Percentiles rank a stretch among this genome's conserved stretches.
Evolutionary conservation across 495 filamentous ascomycete genomes (phyloP).

Genomic region (Cryomyces minteri): DNA sequence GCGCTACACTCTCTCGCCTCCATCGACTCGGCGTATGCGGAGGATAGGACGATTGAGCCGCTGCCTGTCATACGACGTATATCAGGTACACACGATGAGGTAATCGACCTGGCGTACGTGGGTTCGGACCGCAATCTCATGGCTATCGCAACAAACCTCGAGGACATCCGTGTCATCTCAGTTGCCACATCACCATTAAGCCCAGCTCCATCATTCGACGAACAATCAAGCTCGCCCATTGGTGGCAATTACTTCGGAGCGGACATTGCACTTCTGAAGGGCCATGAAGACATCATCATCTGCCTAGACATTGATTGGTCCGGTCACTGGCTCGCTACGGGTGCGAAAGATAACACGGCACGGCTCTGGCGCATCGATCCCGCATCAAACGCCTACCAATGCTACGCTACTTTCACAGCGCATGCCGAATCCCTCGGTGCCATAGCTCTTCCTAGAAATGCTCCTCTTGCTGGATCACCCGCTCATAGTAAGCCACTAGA

Average conservation of each 20-base stretch:
- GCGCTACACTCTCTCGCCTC: conserved; percentile 45
- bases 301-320: conserved; percentile 91
- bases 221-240: not conserved
- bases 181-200: conserved; percentile 17
- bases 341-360: conserved; percentile 90
- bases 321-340: conserved; percentile 88
- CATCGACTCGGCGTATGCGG: not conserved
- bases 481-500: conserved; percentile 48
- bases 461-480: conserved; percentile 43
- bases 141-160: conserved; percentile 86
- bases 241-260: conserved; percentile 52
- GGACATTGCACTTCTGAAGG: conserved; percentile 67
- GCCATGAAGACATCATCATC: conserved; percentile 90
- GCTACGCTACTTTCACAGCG: conserved; percentile 65
- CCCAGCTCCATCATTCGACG: not conserved
- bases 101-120: conserved; percentile 80
- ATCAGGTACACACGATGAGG: conserved; percentile 92
- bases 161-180: conserved; percentile 76
- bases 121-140: conserved; percentile 61
- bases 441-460: conserved; percentile 54
- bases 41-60: conserved; percentile 12
- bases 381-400: conserved; percentile 50
- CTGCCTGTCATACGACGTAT: conserved; percentile 48
- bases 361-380: conserved; percentile 82
- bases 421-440: conserved; percentile 94